Evolutionary conservation across 306 rosid species (phyloP), one percentile per base, ranked within the genome.

Genomic region (Trichosanthes truncata): DNA sequence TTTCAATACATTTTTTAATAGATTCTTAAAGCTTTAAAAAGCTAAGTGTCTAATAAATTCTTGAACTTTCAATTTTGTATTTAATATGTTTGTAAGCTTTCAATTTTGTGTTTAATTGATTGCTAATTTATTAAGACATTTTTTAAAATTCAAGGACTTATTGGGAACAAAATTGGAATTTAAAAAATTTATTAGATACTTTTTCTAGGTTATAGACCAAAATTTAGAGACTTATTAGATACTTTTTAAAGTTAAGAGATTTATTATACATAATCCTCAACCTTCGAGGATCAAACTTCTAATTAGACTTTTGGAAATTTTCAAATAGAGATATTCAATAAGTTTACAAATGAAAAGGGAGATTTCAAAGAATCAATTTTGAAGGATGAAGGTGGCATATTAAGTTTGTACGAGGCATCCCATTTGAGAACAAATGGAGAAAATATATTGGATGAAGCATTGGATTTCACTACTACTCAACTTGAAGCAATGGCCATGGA

Each of bases 381-480:
- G 1, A 43, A 38, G 1, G 83, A 85, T 38, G 72, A 46, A 13
- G 1, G 8, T 5, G 87, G 85, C 5, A 65, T 85, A 41, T 67
- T 80, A n/a, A 59, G 79, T n/a, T 82, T 85, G 59, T 85, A 56
- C 18, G 87, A 85, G 20, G 87, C 85, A 15, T 35, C 81, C 5
- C 63, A 79, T 8, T 45, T 79, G 18, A 35, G 85, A 3, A 36
- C 67, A 38, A 76, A 18, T 55, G 65, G 60, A 31, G 65, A 75
- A 52, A 26, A 75, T 18, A 75, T 48, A 48, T 18, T 75, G 9
- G 79, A 81, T 9, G 61, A 84, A 74, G 84, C 81, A 14, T 15
- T 61, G 33, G 52, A 18, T 46, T 87, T 81, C 36, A 80, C 82
- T 1, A 17, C 69, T 7, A 21, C 31, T 80, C 49, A 56, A 0